Evolutionary conservation across 495 filamentous ascomycete genomes (phyloP), one percentile per base, ranked within the genome.

Genomic region (Parathielavia hyrcaniae): DNA sequence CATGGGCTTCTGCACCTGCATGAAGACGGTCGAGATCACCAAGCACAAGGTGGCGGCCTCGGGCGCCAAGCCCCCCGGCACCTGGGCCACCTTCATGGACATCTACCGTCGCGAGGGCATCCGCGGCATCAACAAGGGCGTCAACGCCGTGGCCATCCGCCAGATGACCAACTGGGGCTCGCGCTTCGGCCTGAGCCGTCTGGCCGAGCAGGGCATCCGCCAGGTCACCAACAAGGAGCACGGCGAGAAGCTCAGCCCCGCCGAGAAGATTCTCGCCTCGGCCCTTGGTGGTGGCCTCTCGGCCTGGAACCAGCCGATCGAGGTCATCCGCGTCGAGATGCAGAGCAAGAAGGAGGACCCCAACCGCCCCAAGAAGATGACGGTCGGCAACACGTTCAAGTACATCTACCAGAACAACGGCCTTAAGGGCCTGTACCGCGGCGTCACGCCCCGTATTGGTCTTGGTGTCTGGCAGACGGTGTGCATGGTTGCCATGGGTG

Each of bases 11-110:
- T 98, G 93, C 76, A 98, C 93, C 40, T 98, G 93, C 82, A 98
- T 98, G 93, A 98, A 98, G 85, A 98, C 93, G 56, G 95, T 97
- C 60, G 95, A 97, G 78, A 98, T 98, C 77, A 98, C 93, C 67
- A 91, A 95, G 77, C 88, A 93, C 79, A 96, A 97, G 81, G 77
- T 95, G 69, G 91, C 91, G 4, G 85, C 89, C 9, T 63, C 78
- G 32, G 93, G 93, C 65, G 81, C 85, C 39, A 90, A 91, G 75
- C 88, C 88, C 19, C 87, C 86, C 3, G 84, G 90, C 66, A 97
- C 95, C 54, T 91, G 93, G 70, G 79, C 79, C 49, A 96, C 92
- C 53, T 98, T 98, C 77, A 92, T 92, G 87, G 86, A 90, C 69
- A 98, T 98, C 71, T 98, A 92, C 78, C 86, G 87, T 61, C 84